Base-by-base conservation (phyloP, 2,329 filamentous ascomycete genomes). In the Alternaria viburni region DNA sequence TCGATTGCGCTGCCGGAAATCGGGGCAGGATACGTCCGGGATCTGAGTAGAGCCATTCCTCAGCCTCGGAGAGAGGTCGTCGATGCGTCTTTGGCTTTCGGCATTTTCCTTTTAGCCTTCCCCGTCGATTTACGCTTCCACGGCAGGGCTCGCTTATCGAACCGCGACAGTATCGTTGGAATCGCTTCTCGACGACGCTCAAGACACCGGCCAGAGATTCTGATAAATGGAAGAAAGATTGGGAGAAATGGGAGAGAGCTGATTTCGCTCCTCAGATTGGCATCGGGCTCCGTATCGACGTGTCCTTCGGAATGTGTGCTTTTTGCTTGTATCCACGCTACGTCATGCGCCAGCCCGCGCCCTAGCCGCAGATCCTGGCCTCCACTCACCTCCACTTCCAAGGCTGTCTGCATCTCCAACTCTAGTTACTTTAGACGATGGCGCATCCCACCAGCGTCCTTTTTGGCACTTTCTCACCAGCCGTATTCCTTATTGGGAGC, bases 71-170 rank as follows among this genome's bases (percentile, higher is more conserved):
- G 28, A 19, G 45, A n/a, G 17, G 28, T 41, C 30, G 30, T 50
- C 45, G 30, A 49, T 17, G 32, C 21, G 45, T 41, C 19, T 28
- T 12, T 50, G 44, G 28, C 28, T 41, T 47, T 49, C 36, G 41
- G 13, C 19, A 26, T 59, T n/a, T 54, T 25, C 25, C 25, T 54
- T 26, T 11, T 54, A 54, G 57, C 36, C 25, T 32, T 54, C 45
- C 19, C 19, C 36, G 41, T 28, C 57, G 25, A 59, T 32, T 15
- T 21, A 26, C n/a, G 26, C 36, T 59, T 25, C 13, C 36, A 25
- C 36, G 23, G 30, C 56, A 51, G n/a, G 25, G 45, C 59, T 57
- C 54, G 54, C 46, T 36, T 57, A 61, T 61, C 59, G 54, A 13
- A 9, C 45, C 45, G 17, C 47, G 28, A 36, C n/a, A 30, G 28